These are phyloP conservation scores for Phytophthora pini DNA, from an alignment of 352 stramenopile genomes.

Conservation along the genomic window DNA sequence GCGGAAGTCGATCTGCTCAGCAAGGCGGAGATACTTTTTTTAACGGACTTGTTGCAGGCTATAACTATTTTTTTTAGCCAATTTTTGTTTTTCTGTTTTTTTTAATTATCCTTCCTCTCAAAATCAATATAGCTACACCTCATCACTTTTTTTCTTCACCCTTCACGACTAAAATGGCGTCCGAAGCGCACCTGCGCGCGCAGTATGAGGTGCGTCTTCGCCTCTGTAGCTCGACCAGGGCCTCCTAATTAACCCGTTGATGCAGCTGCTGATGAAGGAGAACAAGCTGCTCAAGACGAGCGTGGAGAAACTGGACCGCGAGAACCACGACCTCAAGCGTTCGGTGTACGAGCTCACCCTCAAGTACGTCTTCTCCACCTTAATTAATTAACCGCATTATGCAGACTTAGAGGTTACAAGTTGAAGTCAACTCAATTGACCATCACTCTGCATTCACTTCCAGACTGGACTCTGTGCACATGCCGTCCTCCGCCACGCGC, in stretches of 20 bases:
- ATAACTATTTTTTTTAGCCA: too few relatives aligned
- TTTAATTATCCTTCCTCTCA: background rate
- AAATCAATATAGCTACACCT: conserved; percentile 15
- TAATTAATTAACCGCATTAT: conserved; percentile 20
- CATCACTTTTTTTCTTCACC: background rate
- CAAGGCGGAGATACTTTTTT: too few relatives aligned
- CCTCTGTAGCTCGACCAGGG: background rate
- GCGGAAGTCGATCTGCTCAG: too few relatives aligned
- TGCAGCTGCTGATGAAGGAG: conserved; percentile 80
- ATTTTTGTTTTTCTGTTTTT: too few relatives aligned
- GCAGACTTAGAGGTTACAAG: conserved; percentile 5
- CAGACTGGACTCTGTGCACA: conserved; percentile 75
- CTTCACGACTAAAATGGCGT: conserved; percentile 51
- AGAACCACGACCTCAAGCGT: conserved; percentile 92
- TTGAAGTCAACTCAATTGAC: conserved; percentile 30
- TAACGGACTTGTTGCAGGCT: too few relatives aligned
- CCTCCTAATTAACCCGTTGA: background rate
- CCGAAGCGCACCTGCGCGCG: conserved; percentile 78
- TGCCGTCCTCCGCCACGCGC: conserved; percentile 33
- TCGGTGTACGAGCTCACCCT: conserved; percentile 92
- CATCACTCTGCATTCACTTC: conserved; percentile 18
- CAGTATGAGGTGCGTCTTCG: conserved; percentile 75
- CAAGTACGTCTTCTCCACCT: conserved; percentile 53
- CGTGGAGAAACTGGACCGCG: conserved; percentile 85
- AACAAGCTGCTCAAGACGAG: conserved; percentile 85